Evolutionary conservation across 495 filamentous ascomycete genomes (phyloP).

Genomic region (Lentithecium fluviatile): DNA sequence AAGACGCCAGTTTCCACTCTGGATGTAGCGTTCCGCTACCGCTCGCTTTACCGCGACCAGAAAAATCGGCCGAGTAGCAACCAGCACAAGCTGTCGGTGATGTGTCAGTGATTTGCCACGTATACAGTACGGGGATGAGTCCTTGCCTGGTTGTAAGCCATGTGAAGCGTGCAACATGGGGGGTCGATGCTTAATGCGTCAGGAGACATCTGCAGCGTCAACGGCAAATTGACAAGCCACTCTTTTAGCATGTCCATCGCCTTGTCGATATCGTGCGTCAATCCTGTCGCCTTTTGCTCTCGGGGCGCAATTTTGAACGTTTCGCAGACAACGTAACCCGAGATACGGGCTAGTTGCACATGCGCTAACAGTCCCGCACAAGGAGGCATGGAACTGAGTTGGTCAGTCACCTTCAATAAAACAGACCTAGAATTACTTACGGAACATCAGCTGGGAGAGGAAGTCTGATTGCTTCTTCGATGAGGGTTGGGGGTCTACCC

Average conservation of each 20-base stretch:
- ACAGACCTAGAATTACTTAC: neutral
- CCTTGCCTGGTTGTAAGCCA: neutral
- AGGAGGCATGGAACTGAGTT: neutral
- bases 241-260: neutral
- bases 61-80: neutral
- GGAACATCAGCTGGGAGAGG: neutral
- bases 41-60: neutral
- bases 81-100: neutral
- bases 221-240: neutral
- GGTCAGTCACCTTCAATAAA: neutral
- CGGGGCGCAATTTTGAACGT: neutral
- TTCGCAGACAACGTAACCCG: neutral
- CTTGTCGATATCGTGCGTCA: neutral
- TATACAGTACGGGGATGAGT: neutral
- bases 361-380: neutral
- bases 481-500: neutral
- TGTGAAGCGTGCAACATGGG: neutral
- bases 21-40: neutral
- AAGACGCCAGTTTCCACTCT: neutral
- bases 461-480: neutral
- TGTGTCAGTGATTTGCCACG: neutral
- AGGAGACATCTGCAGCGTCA: neutral
- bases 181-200: neutral
- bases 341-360: neutral
- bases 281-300: neutral